Conservation (phyloP, 2,329 filamentous ascomycete genomes). For the Hypoxylon sp. region DNA sequence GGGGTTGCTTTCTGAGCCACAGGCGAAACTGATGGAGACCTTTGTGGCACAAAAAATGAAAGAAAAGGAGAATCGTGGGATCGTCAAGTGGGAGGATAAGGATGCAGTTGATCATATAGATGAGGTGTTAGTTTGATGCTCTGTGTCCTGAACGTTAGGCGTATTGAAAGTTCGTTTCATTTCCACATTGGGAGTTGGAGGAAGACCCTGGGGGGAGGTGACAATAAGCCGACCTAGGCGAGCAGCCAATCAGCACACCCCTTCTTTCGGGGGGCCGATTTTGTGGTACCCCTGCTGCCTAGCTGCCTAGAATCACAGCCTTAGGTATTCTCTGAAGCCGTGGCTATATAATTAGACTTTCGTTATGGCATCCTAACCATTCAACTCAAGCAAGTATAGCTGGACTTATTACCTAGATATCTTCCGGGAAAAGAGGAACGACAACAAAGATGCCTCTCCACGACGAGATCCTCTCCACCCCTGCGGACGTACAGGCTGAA, state of each 20-base stretch:
- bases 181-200: no score
- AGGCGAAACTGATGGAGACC: constrained; percentile 1
- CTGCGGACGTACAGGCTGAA: constrained; percentile 13
- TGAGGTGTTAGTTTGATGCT: constrained; percentile 4
- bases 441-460: constrained; percentile 10
- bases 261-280: not conserved
- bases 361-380: not conserved
- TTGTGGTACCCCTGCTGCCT: not conserved
- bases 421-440: not conserved
- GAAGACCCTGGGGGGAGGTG: no score
- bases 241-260: not conserved
- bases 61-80: not conserved
- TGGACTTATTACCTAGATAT: not conserved
- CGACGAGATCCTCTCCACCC: constrained; percentile 16
- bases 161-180: not conserved
- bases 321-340: not conserved
- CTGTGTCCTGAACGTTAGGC: not conserved
- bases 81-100: constrained; percentile 1
- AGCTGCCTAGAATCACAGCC: not conserved
- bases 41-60: constrained; percentile 8
- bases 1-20: constrained; percentile 12
- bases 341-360: not conserved
- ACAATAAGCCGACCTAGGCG: not conserved
- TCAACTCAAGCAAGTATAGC: not conserved
- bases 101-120: not conserved